Evolutionary conservation across 768 basidiomycete species (phyloP).

Genomic region (Phaeotremella skinneri): DNA sequence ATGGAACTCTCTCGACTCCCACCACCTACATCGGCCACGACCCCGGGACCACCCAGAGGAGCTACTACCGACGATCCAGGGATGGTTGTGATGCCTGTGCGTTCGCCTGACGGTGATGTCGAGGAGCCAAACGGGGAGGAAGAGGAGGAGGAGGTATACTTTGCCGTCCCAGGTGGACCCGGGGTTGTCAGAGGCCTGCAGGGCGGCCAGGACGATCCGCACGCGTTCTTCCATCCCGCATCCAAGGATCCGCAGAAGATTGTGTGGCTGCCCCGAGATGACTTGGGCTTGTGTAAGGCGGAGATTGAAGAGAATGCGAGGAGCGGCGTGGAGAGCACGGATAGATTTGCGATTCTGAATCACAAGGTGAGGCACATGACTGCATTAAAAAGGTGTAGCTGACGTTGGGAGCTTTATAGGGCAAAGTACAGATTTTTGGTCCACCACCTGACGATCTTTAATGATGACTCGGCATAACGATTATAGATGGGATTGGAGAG

Average conservation of each 20-base stretch:
- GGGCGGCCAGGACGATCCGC: slow-evolving; percentile 28
- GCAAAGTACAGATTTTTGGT: slow-evolving; percentile 48
- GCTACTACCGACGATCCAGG: not conserved
- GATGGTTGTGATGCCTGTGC: not conserved
- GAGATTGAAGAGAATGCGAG: slow-evolving; percentile 62
- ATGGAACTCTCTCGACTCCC: not conserved
- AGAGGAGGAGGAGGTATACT: slow-evolving; percentile 29
- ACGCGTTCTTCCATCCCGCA: slow-evolving; percentile 79
- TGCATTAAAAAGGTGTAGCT: not conserved
- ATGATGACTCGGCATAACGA: too few relatives aligned
- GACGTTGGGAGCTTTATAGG: slow-evolving; percentile 22
- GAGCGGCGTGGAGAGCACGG: slow-evolving; percentile 59
- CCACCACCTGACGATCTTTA: slow-evolving; percentile 43
- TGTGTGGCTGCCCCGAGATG: slow-evolving; percentile 84
- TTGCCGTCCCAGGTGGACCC: slow-evolving; percentile 44
- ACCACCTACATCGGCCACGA: slow-evolving; percentile 1
- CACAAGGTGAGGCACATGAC: slow-evolving; percentile 31
- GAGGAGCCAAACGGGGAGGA: slow-evolving; percentile 25
- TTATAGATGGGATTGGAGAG: too few relatives aligned
- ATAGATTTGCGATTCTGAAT: slow-evolving; percentile 55
- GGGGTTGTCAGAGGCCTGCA: slow-evolving; percentile 20
- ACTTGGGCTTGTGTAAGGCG: slow-evolving; percentile 60
- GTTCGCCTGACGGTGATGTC: not conserved
- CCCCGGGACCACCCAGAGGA: slow-evolving; percentile 9
- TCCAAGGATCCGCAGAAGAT: slow-evolving; percentile 66